Evolutionary conservation across 1,139 yeast genomes (phyloP).

Genomic region (Spencermartinsiella ligniputridi): DNA sequence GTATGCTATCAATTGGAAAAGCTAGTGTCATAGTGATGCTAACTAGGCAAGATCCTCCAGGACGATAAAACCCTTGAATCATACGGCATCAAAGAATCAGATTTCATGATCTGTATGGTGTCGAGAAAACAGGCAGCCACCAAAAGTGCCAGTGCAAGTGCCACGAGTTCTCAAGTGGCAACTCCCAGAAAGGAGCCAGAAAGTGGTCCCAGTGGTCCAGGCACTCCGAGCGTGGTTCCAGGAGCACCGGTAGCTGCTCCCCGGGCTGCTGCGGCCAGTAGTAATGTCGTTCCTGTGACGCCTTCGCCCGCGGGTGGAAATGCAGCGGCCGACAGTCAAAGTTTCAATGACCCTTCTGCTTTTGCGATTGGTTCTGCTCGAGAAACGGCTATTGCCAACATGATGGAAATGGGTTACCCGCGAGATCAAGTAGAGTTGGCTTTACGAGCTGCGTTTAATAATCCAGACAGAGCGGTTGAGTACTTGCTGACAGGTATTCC

Average conservation of each 20-base stretch:
- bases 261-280: constrained; percentile 27
- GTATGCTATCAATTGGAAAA: constrained; percentile 31
- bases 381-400: constrained; percentile 67
- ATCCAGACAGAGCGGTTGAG: constrained; percentile 98
- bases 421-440: constrained; percentile 87
- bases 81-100: constrained; percentile 76
- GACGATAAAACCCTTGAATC: constrained; percentile 73
- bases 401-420: constrained; percentile 96
- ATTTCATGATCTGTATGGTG: constrained; percentile 89
- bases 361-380: constrained; percentile 59
- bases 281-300: constrained; percentile 26
- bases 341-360: constrained; percentile 33
- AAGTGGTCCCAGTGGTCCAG: constrained; percentile 26
- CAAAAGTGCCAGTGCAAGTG: constrained; percentile 22
- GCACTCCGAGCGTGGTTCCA: constrained; percentile 30
- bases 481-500: constrained; percentile 90
- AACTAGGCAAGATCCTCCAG: constrained; percentile 65
- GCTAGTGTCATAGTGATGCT: not conserved
- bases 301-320: constrained; percentile 29
- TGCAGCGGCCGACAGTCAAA: constrained; percentile 18
- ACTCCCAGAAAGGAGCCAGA: constrained; percentile 25
- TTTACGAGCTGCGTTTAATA: constrained; percentile 90
- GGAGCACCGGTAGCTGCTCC: constrained; percentile 31
- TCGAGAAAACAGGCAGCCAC: constrained; percentile 34
- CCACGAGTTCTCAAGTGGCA: constrained; percentile 18